Base-by-base conservation (phyloP, 2,329 filamentous ascomycete genomes). In the Penicillium decumbens region DNA sequence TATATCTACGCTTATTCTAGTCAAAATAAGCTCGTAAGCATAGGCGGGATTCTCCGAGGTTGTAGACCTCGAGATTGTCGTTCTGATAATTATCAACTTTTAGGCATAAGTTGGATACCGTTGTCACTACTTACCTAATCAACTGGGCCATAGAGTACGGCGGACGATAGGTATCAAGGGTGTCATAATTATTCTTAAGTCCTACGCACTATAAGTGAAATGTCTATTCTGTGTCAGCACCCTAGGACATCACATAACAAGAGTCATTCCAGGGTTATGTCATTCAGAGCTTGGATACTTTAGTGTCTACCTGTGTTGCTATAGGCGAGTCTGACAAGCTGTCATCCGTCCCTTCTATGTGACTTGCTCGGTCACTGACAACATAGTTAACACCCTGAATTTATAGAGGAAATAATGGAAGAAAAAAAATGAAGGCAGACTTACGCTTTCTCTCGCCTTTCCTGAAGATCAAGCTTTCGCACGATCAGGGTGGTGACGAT, bases 401-500 rank as follows among this genome's bases (percentile, higher is more conserved):
- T 12, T 6, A 10, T 37, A 12, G 15, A 20, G 9, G 9, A 37
- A 35, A 2, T 3, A 3, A 10, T 3, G 7, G 10, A 18, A 9
- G 10, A 12, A 29, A 29, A 29, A 1, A 4, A 3, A 20, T 35
- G 1, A 20, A 35, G 15, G 2, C 9, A 37, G 33, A 37, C 33
- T 20, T 37, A 37, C 33, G 4, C 15, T 12, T 20, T 12, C 15
- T 20, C 8, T 23, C 18, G 33, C 18, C 29, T 49, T 12, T 56
- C 53, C n/a, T 41, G 47, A 13, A 30, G 37, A 33, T 57, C 53
- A 5, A 57, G 41, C 27, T 28, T 27, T 6, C 53, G 41, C 33
- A 81, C 77, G 0, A 67, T 43, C 24, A 83, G 71, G 0, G 80
- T 68, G 6, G 72, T 79, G 0, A 59, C 64, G 37, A 84, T 82